These are phyloP conservation scores for Trichoderma simmonsii DNA, from an alignment of 2,329 filamentous ascomycete genomes.

Conservation along the genomic window DNA sequence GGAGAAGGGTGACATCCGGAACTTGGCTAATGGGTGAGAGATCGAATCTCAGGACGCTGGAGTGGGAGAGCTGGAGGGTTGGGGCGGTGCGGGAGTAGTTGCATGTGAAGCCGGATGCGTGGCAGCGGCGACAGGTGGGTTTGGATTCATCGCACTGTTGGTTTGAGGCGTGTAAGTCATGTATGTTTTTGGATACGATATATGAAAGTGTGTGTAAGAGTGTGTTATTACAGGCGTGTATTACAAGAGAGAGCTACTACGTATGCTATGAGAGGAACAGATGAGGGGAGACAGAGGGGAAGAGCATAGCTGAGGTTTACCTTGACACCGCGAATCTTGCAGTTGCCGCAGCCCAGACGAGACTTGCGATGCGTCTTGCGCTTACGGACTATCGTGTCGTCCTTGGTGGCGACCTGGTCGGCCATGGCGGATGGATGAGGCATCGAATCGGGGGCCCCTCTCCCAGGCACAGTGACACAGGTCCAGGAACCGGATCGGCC, in stretches of 20 bases:
- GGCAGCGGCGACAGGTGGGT: conserved; percentile 47
- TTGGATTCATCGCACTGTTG: conserved; percentile 49
- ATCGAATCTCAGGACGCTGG: conserved; percentile 22
- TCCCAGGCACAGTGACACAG: neutral
- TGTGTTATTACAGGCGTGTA: neutral
- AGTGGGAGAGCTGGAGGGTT: conserved; percentile 25
- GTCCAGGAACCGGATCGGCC: neutral
- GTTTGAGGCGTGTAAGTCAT: neutral
- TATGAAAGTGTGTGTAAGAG: neutral
- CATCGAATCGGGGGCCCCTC: neutral
- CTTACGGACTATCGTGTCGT: conserved; percentile 4
- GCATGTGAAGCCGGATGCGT: conserved; percentile 44
- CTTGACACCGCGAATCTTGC: conserved; percentile 51
- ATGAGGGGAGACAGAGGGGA: neutral
- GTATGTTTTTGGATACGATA: neutral
- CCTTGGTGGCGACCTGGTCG: neutral
- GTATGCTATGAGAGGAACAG: neutral
- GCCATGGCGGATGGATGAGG: neutral
- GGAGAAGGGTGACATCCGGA: no score
- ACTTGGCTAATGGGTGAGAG: neutral
- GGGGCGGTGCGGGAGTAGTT: conserved; percentile 36
- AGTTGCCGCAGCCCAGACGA: conserved; percentile 51
- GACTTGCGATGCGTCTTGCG: conserved; percentile 46
- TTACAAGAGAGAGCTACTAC: neutral
- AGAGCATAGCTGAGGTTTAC: conserved; percentile 29